Evolutionary conservation across 2,329 filamentous ascomycete species (phyloP).

Genomic region (Xylaria sp.): DNA sequence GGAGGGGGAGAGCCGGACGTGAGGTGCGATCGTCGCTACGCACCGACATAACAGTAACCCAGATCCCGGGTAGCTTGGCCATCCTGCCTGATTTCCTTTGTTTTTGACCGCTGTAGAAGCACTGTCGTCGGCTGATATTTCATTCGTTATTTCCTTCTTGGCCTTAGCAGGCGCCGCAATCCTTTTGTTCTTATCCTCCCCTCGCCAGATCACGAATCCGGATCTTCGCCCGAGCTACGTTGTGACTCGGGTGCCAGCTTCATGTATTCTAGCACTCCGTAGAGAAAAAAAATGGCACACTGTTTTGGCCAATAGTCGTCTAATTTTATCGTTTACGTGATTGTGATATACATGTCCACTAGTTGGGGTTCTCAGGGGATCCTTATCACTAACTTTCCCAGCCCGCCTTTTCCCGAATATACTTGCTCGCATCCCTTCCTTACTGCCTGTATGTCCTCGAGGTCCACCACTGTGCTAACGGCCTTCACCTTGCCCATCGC

Average conservation of each 20-base stretch:
- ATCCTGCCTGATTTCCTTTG: background rate
- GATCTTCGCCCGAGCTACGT: background rate
- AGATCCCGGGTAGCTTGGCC: background rate
- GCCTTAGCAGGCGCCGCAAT: background rate
- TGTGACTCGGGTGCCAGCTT: background rate
- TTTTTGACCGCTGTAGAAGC: background rate
- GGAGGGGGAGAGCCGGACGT: background rate
- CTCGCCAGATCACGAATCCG: background rate
- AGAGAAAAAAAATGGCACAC: slow-evolving; percentile 7
- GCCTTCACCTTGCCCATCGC: slow-evolving; percentile 50
- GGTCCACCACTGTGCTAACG: slow-evolving; percentile 48
- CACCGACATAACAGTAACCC: background rate
- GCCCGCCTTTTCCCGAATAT: slow-evolving; percentile 48
- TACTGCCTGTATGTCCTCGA: slow-evolving; percentile 52
- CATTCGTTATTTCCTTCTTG: background rate
- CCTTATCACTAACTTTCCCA: slow-evolving; percentile 51
- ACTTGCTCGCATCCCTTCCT: slow-evolving; percentile 49
- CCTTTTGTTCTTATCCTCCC: background rate
- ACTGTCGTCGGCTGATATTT: background rate
- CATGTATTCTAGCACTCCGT: slow-evolving; percentile 9
- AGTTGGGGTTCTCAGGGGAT: slow-evolving; percentile 34
- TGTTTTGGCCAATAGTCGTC: background rate
- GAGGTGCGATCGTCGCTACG: background rate
- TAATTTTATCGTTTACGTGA: background rate
- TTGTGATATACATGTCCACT: background rate